These are phyloP conservation scores for Pythium volutum DNA, from an alignment of 352 stramenopile genomes.

Conservation along the genomic window DNA sequence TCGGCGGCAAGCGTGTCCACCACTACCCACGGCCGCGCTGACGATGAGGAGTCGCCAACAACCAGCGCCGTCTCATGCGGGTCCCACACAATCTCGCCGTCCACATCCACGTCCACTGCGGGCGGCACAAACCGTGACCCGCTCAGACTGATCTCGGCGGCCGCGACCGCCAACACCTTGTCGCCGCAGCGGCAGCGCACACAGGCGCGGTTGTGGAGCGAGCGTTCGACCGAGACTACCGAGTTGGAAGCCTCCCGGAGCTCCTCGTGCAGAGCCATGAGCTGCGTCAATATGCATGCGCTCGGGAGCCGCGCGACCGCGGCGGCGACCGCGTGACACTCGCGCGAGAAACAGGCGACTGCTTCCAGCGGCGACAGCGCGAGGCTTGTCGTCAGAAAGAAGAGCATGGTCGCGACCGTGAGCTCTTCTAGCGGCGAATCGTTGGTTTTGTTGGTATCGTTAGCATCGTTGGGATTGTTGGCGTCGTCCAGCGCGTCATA, in stretches of 20 bases:
- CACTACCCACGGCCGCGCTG: slow-evolving; percentile 29
- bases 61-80: slow-evolving; percentile 21
- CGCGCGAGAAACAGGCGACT: slow-evolving; percentile 28
- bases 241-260: not conserved
- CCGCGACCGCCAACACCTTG: slow-evolving; percentile 30
- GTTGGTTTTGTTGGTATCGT: not conserved
- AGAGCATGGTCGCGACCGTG: slow-evolving; percentile 36
- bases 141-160: not conserved
- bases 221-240: slow-evolving; percentile 16
- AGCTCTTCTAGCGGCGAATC: slow-evolving; percentile 25
- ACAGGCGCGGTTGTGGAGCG: slow-evolving; percentile 17
- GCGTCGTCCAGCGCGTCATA: slow-evolving; percentile 5
- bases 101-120: not conserved
- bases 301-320: slow-evolving; percentile 34
- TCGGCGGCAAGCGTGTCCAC: slow-evolving; percentile 30
- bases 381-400: slow-evolving; percentile 40
- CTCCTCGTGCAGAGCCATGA: slow-evolving; percentile 23
- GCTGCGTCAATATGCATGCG: slow-evolving; percentile 31
- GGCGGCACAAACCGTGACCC: not conserved
- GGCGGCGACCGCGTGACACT: slow-evolving; percentile 27
- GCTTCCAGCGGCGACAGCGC: slow-evolving; percentile 30
- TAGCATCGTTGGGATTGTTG: not conserved
- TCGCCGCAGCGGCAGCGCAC: slow-evolving; percentile 44
- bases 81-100: slow-evolving; percentile 9
- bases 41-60: slow-evolving; percentile 16